Evolutionary conservation across 331 rosid genomes (phyloP).

Genomic region (Spiraea crenata): DNA sequence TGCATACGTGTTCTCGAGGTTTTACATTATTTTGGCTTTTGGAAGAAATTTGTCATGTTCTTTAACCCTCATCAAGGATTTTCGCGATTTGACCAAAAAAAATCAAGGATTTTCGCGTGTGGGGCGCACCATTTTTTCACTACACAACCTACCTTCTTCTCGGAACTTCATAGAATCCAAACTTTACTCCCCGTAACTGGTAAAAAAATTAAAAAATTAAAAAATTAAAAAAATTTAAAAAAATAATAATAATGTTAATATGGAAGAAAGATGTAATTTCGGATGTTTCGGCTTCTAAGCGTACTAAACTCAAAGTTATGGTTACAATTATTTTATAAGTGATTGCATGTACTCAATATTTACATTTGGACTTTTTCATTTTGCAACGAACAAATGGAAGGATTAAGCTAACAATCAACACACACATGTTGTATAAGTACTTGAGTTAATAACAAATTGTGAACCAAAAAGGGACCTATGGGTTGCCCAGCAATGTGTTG

Average conservation of each 20-base stretch:
- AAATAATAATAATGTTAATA: too few relatives aligned
- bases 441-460: background rate
- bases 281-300: too few relatives aligned
- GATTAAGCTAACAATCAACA: background rate
- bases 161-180: background rate
- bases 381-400: too few relatives aligned
- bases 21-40: background rate
- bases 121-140: constrained; percentile 3
- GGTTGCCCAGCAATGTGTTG: too few relatives aligned
- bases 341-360: background rate
- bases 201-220: too few relatives aligned
- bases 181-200: background rate
- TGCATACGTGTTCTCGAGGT: constrained; percentile 11
- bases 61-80: background rate
- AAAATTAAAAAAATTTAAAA: too few relatives aligned
- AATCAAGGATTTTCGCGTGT: constrained; percentile 4
- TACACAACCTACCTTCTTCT: background rate
- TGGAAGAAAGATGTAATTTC: too few relatives aligned
- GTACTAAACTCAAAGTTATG: too few relatives aligned
- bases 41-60: constrained; percentile 3
- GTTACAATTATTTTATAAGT: background rate
- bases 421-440: background rate
- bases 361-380: too few relatives aligned
- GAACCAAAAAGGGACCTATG: background rate
- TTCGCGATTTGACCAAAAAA: too few relatives aligned